A percentile compares a stretch with the other conserved stretches of the same genome.
phyloP scores from a whole-genome alignment of 768 basidiomycete genomes.

The Rhizopogon salebrosus region DNA sequence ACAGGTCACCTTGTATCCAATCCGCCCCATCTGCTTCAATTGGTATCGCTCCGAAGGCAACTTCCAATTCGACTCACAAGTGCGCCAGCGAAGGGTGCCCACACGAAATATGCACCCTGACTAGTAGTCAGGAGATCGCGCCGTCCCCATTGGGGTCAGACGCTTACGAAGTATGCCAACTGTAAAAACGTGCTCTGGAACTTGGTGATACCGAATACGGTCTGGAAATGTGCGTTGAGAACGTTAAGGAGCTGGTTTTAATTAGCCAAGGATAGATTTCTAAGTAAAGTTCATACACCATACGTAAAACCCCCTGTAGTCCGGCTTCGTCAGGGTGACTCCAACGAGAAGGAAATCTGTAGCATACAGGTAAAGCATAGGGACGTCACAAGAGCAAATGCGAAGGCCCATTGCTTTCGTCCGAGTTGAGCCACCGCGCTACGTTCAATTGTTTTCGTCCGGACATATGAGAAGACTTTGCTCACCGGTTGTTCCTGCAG shows the following conservation, averaged over 20 bases:
- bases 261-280: constrained; percentile 5
- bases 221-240: constrained; percentile 69
- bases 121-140: background rate
- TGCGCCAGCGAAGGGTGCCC: constrained; percentile 49
- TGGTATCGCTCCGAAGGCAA: background rate
- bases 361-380: constrained; percentile 68
- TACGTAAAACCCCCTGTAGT: constrained; percentile 58
- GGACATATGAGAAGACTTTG: background rate
- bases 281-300: constrained; percentile 35
- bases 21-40: constrained; percentile 44
- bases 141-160: background rate
- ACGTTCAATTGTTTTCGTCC: background rate
- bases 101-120: constrained; percentile 58
- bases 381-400: constrained; percentile 66
- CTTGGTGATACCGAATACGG: constrained; percentile 60
- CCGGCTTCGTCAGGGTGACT: background rate
- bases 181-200: constrained; percentile 71
- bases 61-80: constrained; percentile 43
- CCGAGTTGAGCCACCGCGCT: constrained; percentile 33
- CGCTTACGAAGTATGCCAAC: constrained; percentile 58
- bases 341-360: background rate
- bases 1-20: constrained; percentile 55
- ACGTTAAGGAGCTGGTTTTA: constrained; percentile 52
- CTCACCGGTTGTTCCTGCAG: constrained; percentile 37
- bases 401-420: constrained; percentile 43